phyloP scores from a whole-genome alignment of 2,329 filamentous ascomycete genomes.

The Cordyceps javanica region DNA sequence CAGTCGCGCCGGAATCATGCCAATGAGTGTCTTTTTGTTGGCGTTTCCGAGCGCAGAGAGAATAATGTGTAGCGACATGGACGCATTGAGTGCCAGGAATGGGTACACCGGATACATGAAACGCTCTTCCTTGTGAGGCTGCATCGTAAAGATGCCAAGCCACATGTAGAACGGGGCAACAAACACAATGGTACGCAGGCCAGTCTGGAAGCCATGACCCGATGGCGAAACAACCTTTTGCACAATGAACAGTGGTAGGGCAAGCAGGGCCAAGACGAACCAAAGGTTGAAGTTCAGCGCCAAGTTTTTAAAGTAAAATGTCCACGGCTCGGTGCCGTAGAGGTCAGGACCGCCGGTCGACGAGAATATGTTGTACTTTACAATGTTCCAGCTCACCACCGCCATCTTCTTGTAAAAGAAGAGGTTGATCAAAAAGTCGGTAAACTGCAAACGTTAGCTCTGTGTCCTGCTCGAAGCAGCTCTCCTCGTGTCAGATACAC shows the following conservation, averaged over 20 bases:
- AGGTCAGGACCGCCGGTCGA: conserved; percentile 77
- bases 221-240: conserved; percentile 62
- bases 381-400: conserved; percentile 83
- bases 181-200: conserved; percentile 71
- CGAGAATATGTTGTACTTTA: conserved; percentile 91
- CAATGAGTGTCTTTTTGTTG: conserved; percentile 59
- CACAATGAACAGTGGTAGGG: conserved; percentile 67
- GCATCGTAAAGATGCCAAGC: conserved; percentile 82
- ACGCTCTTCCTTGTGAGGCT: conserved; percentile 95
- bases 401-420: conserved; percentile 79
- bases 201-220: conserved; percentile 58
- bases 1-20: conserved; percentile 67
- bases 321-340: conserved; percentile 94
- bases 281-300: conserved; percentile 93
- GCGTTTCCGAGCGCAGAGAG: conserved; percentile 68
- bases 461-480: too few species aligned
- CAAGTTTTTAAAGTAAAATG: conserved; percentile 90
- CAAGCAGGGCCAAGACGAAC: conserved; percentile 72
- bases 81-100: conserved; percentile 81
- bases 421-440: conserved; percentile 67
- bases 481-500: conserved; percentile 28
- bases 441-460: conserved; percentile 39
- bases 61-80: conserved; percentile 75
- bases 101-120: conserved; percentile 99
- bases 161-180: conserved; percentile 88